Base-by-base conservation (phyloP, 495 filamentous ascomycete species). In the Neurospora terricola region DNA sequence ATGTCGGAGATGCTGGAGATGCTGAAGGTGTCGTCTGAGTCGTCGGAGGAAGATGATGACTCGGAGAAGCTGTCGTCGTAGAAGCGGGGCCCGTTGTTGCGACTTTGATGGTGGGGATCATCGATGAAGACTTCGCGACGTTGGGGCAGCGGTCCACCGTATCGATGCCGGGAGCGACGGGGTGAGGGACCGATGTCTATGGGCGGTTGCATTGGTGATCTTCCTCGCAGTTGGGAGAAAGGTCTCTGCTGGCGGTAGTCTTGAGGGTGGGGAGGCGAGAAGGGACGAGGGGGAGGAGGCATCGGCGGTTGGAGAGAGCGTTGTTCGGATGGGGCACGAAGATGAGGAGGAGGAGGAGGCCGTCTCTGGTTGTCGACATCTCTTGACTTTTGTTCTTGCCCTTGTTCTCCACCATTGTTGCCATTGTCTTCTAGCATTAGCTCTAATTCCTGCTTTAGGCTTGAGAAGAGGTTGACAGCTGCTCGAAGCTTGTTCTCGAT, bases 1-100 rank as follows among this genome's bases (percentile, higher is more conserved):
- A 82, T 73, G 7, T 81, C 80, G 1, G 83, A 85, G 5, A 79
- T 38, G 16, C 77, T 82, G 30, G 81, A 82, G 68, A 82, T 36
- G 70, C 78, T 79, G 70, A 69, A 77, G 45, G 80, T 74, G 70
- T 81, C 79, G 36, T 77, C 75, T 30, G 70, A 48, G 73, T 77
- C 76, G 5, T 30, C 9, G 38, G 54, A 36, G 27, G 54, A 66
- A 1, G 54, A 5, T 2, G 45, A 59, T 16, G 54, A 16, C 54
- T 16, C 27, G 7, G 54, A 16, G 14, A 36, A 66, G 27, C 54
- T 34, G 7, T 66, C 27, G 54, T 66, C 54, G 54, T 34, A 34
- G 54, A 66, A 66, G 27, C 48, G 48, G 48, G 30, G 54, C 0
- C 30, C 27, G 27, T 16, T 21, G 43, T 48, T 34, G 30, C 27